phyloP scores from a whole-genome alignment of 2,329 filamentous ascomycete genomes.

The Pseudophaeomoniella oleicola region DNA sequence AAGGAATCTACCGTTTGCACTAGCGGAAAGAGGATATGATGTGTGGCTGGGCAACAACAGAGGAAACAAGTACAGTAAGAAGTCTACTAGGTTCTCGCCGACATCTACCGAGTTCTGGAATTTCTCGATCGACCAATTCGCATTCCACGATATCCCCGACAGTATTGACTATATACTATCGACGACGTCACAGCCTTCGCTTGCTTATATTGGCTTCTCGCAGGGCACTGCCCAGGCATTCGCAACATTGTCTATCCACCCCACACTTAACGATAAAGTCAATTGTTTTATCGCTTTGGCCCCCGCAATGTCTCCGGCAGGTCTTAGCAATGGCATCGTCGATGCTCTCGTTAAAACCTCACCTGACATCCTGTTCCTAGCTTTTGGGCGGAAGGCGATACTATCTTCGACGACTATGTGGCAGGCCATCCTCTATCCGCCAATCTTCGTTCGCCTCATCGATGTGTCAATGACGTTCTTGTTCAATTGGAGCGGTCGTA shows the following conservation, averaged over 20 bases:
- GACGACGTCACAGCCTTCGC: constrained; percentile 63
- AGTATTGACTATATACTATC: constrained; percentile 83
- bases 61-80: constrained; percentile 98
- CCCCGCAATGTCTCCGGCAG: constrained; percentile 90
- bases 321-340: constrained; percentile 77
- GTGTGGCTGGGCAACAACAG: constrained; percentile 97
- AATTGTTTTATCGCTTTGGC: constrained; percentile 94
- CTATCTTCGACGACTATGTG: constrained; percentile 91
- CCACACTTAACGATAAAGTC: constrained; percentile 78
- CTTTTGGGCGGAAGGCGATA: constrained; percentile 84
- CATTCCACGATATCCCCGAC: constrained; percentile 92
- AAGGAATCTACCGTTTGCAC: constrained; percentile 71
- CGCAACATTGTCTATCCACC: constrained; percentile 81
- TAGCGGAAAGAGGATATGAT: constrained; percentile 86
- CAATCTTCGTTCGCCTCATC: constrained; percentile 78
- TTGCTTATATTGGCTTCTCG: constrained; percentile 95
- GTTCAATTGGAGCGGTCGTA: constrained; percentile 77
- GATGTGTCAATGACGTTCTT: constrained; percentile 69
- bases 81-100: constrained; percentile 63
- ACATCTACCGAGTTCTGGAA: constrained; percentile 76
- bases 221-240: constrained; percentile 96
- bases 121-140: constrained; percentile 97
- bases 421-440: constrained; percentile 90
- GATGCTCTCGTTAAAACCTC: constrained; percentile 89
- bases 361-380: constrained; percentile 77